Percentiles rank a stretch among this genome's conserved stretches.
Conservation (phyloP, 2,329 filamentous ascomycete genomes). For the Aspergillus floridensis region DNA sequence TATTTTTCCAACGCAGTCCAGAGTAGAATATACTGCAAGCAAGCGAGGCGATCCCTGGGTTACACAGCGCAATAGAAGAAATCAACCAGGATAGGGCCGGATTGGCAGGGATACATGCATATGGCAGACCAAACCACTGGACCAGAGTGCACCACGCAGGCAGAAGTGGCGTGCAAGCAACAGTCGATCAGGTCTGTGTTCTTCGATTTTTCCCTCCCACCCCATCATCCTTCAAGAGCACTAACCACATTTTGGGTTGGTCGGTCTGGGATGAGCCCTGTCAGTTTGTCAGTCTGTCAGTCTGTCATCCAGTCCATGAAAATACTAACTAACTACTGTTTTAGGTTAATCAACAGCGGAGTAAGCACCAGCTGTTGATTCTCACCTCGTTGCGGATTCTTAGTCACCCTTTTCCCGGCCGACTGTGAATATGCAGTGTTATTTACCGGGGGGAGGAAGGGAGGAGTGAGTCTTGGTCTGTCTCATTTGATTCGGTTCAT, state of each 20-base stretch:
- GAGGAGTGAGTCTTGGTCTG: too few species aligned
- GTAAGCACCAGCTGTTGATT: too few species aligned
- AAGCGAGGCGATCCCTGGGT: constrained; percentile 21
- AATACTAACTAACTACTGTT: too few species aligned
- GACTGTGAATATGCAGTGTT: background rate
- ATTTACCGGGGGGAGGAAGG: too few species aligned
- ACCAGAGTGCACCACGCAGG: constrained; percentile 23
- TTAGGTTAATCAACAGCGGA: too few species aligned
- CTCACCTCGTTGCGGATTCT: background rate
- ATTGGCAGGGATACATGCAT: constrained; percentile 23
- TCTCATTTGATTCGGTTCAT: background rate
- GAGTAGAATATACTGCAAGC: constrained; percentile 17
- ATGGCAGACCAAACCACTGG: constrained; percentile 21
- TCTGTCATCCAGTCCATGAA: background rate
- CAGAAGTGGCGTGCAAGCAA: constrained; percentile 19
- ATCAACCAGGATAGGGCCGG: constrained; percentile 11
- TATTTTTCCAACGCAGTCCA: background rate
- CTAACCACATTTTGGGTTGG: background rate
- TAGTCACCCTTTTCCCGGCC: background rate
- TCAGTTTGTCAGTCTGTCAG: background rate
- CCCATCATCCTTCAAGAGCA: background rate
- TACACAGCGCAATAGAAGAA: constrained; percentile 21
- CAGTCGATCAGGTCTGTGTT: constrained; percentile 16
- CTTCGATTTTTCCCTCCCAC: constrained; percentile 1
- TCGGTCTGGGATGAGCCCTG: background rate